A percentile compares a stretch with the other conserved stretches of the same genome.
Evolutionary conservation across 1,139 yeast genomes (phyloP).

Genomic region (Pneumocystis jirovecii): DNA sequence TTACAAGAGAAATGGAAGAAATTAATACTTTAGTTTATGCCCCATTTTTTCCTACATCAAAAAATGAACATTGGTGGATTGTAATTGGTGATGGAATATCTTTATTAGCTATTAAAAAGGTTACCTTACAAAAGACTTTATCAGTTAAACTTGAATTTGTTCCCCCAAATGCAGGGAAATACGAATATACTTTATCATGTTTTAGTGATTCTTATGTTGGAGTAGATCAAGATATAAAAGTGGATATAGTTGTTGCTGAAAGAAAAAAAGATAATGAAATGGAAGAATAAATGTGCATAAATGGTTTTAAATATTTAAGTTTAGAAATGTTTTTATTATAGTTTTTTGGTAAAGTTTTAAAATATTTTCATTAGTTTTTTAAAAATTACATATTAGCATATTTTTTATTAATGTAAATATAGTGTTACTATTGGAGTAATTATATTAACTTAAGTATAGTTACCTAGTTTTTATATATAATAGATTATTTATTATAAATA

Average conservation of each 20-base stretch:
- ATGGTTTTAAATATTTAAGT: not conserved
- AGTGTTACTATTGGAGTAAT: not conserved
- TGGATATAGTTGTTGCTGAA: slow-evolving; percentile 35
- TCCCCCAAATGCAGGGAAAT: slow-evolving; percentile 46
- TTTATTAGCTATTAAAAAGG: slow-evolving; percentile 59
- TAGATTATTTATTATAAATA: not conserved
- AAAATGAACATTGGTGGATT: slow-evolving; percentile 64
- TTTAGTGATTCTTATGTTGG: slow-evolving; percentile 83
- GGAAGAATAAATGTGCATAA: slow-evolving; percentile 15
- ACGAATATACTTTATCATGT: slow-evolving; percentile 59
- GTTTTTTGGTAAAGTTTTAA: not conserved
- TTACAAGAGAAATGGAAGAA: slow-evolving; percentile 35
- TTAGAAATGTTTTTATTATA: not conserved
- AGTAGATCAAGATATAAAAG: slow-evolving; percentile 65
- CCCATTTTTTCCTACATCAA: slow-evolving; percentile 40
- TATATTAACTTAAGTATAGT: not conserved
- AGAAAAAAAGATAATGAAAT: slow-evolving; percentile 23
- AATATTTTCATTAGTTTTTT: not conserved
- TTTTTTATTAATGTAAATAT: not conserved
- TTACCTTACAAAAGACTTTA: slow-evolving; percentile 30
- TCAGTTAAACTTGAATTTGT: slow-evolving; percentile 40
- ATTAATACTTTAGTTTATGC: slow-evolving; percentile 23
- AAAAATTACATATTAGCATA: not conserved
- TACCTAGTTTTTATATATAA: not conserved
- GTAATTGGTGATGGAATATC: slow-evolving; percentile 63